These are phyloP conservation scores for Eimeria mitis DNA, from an alignment of 169 alveolate species.

Conservation along the genomic window DNA sequence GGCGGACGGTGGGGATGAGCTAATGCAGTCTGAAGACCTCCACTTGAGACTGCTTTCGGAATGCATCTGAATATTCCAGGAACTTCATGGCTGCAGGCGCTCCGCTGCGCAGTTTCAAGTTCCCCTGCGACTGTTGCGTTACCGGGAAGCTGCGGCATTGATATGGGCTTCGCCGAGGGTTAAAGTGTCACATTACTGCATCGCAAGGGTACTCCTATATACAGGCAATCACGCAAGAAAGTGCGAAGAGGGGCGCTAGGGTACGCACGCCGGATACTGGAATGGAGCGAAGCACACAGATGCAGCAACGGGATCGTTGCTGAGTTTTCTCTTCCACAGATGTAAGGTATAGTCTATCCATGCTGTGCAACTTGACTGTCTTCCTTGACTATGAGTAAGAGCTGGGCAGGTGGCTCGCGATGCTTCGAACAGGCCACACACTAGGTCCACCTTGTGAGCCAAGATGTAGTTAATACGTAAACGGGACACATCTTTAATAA, in stretches of 20 bases:
- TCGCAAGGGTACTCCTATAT: background rate
- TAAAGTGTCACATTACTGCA: background rate
- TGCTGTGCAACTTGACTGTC: background rate
- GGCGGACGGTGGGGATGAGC: background rate
- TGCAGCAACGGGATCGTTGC: background rate
- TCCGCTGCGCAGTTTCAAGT: background rate
- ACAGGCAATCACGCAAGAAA: background rate
- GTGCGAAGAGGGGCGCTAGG: background rate
- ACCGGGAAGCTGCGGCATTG: background rate
- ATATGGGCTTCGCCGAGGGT: background rate
- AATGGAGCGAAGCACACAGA: background rate
- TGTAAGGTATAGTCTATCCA: background rate
- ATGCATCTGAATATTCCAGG: background rate
- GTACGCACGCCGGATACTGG: background rate
- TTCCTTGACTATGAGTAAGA: background rate
- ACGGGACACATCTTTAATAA: background rate
- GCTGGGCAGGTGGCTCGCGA: background rate
- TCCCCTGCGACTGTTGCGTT: background rate
- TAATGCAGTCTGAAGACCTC: background rate
- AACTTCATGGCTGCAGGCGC: background rate
- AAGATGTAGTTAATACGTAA: background rate
- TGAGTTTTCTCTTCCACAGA: background rate
- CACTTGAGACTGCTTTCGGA: background rate
- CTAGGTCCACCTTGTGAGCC: background rate
- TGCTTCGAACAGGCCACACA: slow-evolving; percentile 1